Evolutionary conservation across 768 basidiomycete species (phyloP).

Genomic region (Russula virescens): DNA sequence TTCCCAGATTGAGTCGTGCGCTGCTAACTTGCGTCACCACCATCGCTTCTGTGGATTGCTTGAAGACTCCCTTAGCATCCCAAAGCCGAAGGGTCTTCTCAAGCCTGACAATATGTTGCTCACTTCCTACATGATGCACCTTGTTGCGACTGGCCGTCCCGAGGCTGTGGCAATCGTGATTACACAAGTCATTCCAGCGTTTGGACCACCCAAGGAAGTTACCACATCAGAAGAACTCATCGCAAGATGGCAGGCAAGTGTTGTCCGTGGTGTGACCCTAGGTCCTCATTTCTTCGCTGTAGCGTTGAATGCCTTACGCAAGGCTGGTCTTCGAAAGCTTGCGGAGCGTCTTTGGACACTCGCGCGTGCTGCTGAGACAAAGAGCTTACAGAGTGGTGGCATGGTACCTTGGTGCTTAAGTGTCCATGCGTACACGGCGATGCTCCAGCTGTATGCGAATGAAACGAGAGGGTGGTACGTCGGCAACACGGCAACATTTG

Average conservation of each 20-base stretch:
- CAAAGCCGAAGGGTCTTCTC: constrained; percentile 18
- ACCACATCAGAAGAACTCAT: not conserved
- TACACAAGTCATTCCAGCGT: constrained; percentile 52
- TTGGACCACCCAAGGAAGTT: constrained; percentile 27
- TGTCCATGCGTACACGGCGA: constrained; percentile 62
- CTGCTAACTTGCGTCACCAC: not conserved
- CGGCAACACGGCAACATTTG: constrained; percentile 4
- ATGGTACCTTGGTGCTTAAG: constrained; percentile 57
- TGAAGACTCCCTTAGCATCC: constrained; percentile 19
- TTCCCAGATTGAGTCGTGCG: not conserved
- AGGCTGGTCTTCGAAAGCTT: constrained; percentile 46
- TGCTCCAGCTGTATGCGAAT: constrained; percentile 55
- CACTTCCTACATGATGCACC: constrained; percentile 46
- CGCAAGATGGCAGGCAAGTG: constrained; percentile 2
- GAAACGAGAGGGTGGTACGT: constrained; percentile 35
- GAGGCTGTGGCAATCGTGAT: constrained; percentile 42
- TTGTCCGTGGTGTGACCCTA: constrained; percentile 26
- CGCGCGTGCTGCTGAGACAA: constrained; percentile 50
- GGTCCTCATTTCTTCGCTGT: constrained; percentile 58
- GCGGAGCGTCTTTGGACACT: constrained; percentile 62
- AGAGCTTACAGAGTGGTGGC: constrained; percentile 40
- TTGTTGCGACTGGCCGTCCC: constrained; percentile 46
- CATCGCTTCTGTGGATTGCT: not conserved
- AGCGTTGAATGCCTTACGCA: constrained; percentile 55
- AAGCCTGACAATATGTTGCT: constrained; percentile 44